Percentiles rank a stretch among this genome's conserved stretches.
phyloP scores from a whole-genome alignment of 768 basidiomycete species.

The Russula olivacea region DNA sequence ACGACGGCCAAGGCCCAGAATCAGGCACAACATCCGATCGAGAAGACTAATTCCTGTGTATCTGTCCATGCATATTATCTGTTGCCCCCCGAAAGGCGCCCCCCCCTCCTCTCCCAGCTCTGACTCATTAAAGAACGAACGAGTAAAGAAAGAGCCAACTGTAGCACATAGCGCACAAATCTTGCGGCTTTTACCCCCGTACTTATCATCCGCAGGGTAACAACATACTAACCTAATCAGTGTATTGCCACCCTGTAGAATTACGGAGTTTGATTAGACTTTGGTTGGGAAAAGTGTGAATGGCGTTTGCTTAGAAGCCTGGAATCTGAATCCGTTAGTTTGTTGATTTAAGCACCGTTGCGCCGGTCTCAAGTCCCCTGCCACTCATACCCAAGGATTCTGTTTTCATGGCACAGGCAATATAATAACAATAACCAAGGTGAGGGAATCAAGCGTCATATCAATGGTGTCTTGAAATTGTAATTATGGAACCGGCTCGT shows the following conservation, averaged over 20 bases:
- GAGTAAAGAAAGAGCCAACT: neutral
- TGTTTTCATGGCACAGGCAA: neutral
- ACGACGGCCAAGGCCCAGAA: slow-evolving; percentile 23
- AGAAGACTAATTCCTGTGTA: slow-evolving; percentile 9
- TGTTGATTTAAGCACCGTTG: neutral
- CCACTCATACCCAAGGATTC: neutral
- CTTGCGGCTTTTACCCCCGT: slow-evolving; percentile 6
- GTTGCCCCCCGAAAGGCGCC: neutral
- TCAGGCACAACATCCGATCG: slow-evolving; percentile 19
- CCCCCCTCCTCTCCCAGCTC: neutral
- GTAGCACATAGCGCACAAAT: slow-evolving; percentile 10
- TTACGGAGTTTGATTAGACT: slow-evolving; percentile 15
- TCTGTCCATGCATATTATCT: neutral
- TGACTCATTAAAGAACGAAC: neutral
- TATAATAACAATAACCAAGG: neutral
- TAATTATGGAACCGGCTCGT: neutral
- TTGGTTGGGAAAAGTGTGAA: neutral
- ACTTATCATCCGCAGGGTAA: slow-evolving; percentile 8
- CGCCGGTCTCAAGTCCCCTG: neutral
- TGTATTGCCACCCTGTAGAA: slow-evolving; percentile 22
- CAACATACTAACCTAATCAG: slow-evolving; percentile 16
- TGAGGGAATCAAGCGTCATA: neutral
- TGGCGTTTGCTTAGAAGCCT: neutral
- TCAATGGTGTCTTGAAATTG: neutral
- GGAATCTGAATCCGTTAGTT: neutral